Evolutionary conservation across 768 basidiomycete genomes (phyloP).

Genomic region (Leucogyrophana mollusca): DNA sequence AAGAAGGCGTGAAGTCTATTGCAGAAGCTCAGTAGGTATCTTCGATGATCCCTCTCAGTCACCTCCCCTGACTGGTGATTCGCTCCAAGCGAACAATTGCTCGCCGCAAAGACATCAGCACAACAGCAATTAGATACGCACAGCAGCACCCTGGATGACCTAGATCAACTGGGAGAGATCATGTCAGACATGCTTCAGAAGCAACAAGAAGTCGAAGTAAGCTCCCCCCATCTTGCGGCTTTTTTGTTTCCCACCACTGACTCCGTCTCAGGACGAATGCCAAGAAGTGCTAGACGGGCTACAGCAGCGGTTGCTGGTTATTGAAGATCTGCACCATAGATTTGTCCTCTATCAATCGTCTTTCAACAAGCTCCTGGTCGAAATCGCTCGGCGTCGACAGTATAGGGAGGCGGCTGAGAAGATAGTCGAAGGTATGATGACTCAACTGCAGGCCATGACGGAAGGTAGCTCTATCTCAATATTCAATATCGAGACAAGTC

Average conservation of each 20-base stretch:
- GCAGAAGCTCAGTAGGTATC: constrained; percentile 54
- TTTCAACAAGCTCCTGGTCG: constrained; percentile 70
- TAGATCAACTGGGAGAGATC: constrained; percentile 77
- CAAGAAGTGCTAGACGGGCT: constrained; percentile 54
- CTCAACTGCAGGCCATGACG: constrained; percentile 61
- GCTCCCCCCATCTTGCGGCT: constrained; percentile 6
- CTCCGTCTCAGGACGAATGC: constrained; percentile 42
- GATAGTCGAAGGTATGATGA: constrained; percentile 64
- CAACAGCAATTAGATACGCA: constrained; percentile 52
- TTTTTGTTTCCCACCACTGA: not conserved
- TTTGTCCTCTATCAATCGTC: constrained; percentile 71
- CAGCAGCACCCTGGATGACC: constrained; percentile 50
- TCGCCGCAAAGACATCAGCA: constrained; percentile 39
- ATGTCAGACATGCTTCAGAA: constrained; percentile 75
- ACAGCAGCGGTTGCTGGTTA: constrained; percentile 57
- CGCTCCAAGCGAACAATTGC: constrained; percentile 47
- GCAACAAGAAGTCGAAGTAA: constrained; percentile 69
- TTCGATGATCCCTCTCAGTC: not conserved
- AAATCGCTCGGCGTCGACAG: constrained; percentile 65
- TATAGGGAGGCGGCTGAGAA: constrained; percentile 67
- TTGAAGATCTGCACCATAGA: constrained; percentile 63
- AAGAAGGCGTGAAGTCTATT: constrained; percentile 54
- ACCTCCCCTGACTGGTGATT: constrained; percentile 4
- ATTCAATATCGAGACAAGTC: not conserved
- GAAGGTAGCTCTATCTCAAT: constrained; percentile 44